Conservation (phyloP, 495 filamentous ascomycete genomes). For the Penicillium argentinense region DNA sequence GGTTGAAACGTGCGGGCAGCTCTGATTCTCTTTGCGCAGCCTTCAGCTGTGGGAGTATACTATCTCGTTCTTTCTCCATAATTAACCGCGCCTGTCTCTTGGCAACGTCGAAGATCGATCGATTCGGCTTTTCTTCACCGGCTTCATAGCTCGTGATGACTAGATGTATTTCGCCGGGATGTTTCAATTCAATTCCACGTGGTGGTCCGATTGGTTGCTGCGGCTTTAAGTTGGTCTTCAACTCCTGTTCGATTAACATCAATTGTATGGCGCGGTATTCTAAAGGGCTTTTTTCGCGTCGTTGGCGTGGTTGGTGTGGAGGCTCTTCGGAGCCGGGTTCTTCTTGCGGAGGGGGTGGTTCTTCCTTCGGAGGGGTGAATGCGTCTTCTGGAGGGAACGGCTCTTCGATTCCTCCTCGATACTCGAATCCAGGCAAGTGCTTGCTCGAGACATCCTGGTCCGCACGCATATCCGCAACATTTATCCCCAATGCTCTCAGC, state of each 20-base stretch:
- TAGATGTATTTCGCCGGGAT: too few relatives aligned
- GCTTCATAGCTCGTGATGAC: conserved; percentile 73
- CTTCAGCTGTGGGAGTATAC: too few relatives aligned
- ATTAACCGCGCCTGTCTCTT: conserved; percentile 36
- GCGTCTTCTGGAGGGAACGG: background rate
- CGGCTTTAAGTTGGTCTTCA: background rate
- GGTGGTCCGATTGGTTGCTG: conserved; percentile 20
- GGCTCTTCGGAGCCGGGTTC: too few relatives aligned
- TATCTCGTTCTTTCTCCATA: background rate
- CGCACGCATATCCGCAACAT: conserved; percentile 44
- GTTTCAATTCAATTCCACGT: too few relatives aligned
- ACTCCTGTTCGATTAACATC: background rate
- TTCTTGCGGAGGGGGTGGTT: too few relatives aligned
- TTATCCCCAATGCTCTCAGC: conserved; percentile 59
- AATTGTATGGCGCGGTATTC: too few relatives aligned
- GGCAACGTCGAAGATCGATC: conserved; percentile 63
- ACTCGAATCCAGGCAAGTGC: conserved; percentile 43
- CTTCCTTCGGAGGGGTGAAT: too few relatives aligned
- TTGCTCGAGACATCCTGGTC: conserved; percentile 33
- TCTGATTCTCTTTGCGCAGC: background rate
- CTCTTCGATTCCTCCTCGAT: conserved; percentile 13
- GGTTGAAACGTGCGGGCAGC: background rate
- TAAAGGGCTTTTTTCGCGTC: too few relatives aligned
- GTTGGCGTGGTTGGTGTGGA: too few relatives aligned
- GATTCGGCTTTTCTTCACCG: conserved; percentile 66